phyloP scores from a whole-genome alignment of 768 basidiomycete species.

The Amyloporia xantha region DNA sequence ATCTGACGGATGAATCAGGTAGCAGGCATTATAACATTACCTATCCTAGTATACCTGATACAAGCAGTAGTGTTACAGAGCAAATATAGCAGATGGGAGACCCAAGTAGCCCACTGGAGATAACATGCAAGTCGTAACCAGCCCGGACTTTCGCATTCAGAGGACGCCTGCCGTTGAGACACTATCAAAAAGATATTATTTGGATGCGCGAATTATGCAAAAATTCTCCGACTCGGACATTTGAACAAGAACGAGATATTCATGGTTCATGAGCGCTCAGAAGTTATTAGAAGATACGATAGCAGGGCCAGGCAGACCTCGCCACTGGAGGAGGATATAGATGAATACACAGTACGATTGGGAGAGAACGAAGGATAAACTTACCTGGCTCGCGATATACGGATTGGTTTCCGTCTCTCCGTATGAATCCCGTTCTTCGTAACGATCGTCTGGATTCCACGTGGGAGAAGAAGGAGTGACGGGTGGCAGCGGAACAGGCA shows the following conservation, averaged over 20 bases:
- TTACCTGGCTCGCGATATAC: constrained; percentile 29
- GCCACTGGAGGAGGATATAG: constrained; percentile 20
- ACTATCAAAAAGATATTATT: too few relatives aligned
- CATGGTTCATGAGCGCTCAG: constrained; percentile 1
- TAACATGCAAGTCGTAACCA: not conserved
- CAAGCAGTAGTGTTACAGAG: constrained; percentile 2
- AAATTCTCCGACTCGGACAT: not conserved
- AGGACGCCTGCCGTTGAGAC: too few relatives aligned
- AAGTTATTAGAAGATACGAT: constrained; percentile 18
- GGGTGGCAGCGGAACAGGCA: constrained; percentile 32
- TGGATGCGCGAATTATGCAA: not conserved
- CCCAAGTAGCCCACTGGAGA: not conserved
- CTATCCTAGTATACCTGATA: constrained; percentile 1
- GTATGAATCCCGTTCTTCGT: constrained; percentile 30
- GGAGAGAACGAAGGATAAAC: not conserved
- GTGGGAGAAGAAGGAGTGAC: constrained; percentile 24
- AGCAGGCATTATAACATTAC: constrained; percentile 1
- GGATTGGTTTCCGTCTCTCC: constrained; percentile 23
- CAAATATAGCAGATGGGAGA: not conserved
- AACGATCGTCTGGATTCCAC: constrained; percentile 26
- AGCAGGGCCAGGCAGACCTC: constrained; percentile 31
- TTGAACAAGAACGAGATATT: constrained; percentile 2
- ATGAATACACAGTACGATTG: not conserved
- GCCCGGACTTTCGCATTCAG: too few relatives aligned
- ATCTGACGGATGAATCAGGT: not conserved